Conservation (phyloP, 2,329 filamentous ascomycete species). For the Phialocephala sp. region DNA sequence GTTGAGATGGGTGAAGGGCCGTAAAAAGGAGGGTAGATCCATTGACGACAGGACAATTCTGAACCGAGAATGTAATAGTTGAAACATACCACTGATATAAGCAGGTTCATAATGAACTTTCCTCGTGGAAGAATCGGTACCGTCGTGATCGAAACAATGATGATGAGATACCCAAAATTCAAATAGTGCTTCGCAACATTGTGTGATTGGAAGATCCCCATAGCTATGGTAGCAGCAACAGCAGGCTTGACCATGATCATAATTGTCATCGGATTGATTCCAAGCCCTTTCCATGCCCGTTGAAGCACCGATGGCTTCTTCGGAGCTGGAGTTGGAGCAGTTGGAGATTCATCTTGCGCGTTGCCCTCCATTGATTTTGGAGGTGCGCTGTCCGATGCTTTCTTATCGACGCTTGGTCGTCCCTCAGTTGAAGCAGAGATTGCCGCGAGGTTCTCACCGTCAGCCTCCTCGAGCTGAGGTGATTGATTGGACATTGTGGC, state of each 20-base stretch:
- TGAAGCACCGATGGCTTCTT: slow-evolving; percentile 19
- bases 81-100: slow-evolving; percentile 28
- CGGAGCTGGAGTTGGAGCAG: neutral
- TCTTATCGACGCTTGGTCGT: neutral
- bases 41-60: neutral
- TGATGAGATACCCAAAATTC: slow-evolving; percentile 56
- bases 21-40: neutral
- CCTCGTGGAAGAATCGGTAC: slow-evolving; percentile 71
- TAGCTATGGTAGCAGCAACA: slow-evolving; percentile 28
- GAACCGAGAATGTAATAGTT: neutral
- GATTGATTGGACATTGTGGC: slow-evolving; percentile 1
- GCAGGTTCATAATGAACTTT: slow-evolving; percentile 69
- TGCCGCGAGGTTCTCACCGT: neutral
- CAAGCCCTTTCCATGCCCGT: slow-evolving; percentile 27
- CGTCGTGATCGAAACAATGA: slow-evolving; percentile 67
- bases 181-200: slow-evolving; percentile 31
- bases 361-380: neutral
- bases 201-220: slow-evolving; percentile 30
- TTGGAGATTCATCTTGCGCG: slow-evolving; percentile 1
- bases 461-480: neutral
- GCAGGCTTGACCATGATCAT: slow-evolving; percentile 35
- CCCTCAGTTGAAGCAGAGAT: neutral
- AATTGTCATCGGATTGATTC: slow-evolving; percentile 24
- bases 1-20: neutral
- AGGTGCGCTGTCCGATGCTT: neutral